These are phyloP conservation scores for Kickxella alabastrina DNA, from an alignment of 192 early-diverging fungal genomes.

Conservation along the genomic window DNA sequence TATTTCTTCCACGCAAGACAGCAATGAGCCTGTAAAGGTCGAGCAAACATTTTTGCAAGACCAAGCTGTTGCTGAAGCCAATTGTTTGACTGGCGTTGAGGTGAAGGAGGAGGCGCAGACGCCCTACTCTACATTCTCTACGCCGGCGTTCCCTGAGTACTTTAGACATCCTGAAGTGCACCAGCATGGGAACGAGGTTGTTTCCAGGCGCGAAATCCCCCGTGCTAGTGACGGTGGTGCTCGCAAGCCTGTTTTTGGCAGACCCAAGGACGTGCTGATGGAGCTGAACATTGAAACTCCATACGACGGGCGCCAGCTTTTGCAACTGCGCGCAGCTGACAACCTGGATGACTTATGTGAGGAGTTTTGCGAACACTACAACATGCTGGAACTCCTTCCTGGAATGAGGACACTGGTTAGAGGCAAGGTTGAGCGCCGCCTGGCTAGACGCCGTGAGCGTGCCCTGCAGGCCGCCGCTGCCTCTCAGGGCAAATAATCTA, in stretches of 20 bases:
- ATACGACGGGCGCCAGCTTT: conserved; percentile 27
- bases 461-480: conserved; percentile 34
- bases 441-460: conserved; percentile 42
- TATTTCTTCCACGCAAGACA: neutral
- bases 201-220: conserved; percentile 21
- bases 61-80: neutral
- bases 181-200: conserved; percentile 20
- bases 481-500: no score
- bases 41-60: neutral
- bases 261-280: conserved; percentile 41
- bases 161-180: conserved; percentile 27
- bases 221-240: conserved; percentile 21
- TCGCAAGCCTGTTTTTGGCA: conserved; percentile 2
- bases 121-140: conserved; percentile 28
- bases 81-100: neutral
- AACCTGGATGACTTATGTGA: conserved; percentile 33
- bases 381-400: conserved; percentile 40
- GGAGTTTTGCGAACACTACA: conserved; percentile 25
- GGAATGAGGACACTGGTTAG: conserved; percentile 46
- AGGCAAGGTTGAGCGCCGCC: conserved; percentile 46
- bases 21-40: conserved; percentile 6
- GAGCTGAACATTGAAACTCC: conserved; percentile 51
- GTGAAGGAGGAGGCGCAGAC: conserved; percentile 2
- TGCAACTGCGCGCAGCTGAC: conserved; percentile 39
- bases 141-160: conserved; percentile 44